These are phyloP conservation scores for Penicillium odoratum DNA, from an alignment of 495 filamentous ascomycete species.

Conservation along the genomic window DNA sequence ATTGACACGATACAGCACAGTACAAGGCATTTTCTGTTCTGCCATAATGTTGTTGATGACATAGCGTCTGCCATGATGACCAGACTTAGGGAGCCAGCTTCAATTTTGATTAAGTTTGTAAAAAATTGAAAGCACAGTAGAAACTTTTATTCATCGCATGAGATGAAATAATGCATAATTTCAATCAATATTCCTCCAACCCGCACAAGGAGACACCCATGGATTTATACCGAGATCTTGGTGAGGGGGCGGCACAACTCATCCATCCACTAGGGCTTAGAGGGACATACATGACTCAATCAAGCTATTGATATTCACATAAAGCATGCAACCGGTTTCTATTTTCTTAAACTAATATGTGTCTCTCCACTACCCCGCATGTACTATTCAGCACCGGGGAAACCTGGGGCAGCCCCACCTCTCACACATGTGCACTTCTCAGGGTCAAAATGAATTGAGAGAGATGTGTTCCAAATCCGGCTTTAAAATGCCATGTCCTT, in stretches of 20 bases:
- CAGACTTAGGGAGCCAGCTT: background rate
- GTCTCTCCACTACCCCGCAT: background rate
- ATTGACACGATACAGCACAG: slow-evolving; percentile 20
- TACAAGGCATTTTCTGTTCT: slow-evolving; percentile 20
- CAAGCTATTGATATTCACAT: background rate
- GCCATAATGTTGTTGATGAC: slow-evolving; percentile 19
- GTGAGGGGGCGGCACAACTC: background rate
- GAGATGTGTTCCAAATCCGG: no score
- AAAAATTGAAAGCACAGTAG: no score
- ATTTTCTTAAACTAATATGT: background rate
- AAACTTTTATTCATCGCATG: no score
- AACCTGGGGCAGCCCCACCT: slow-evolving; percentile 2
- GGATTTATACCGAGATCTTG: no score
- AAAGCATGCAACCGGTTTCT: background rate
- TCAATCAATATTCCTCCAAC: no score
- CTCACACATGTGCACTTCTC: background rate
- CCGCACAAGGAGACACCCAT: no score
- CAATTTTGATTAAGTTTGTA: background rate
- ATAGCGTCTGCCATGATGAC: slow-evolving; percentile 10
- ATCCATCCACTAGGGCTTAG: background rate
- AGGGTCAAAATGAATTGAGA: background rate
- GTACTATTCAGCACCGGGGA: background rate
- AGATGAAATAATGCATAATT: no score
- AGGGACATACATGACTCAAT: background rate
- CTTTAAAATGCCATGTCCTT: no score